Base-by-base conservation (phyloP, 352 stramenopile species). In the Phytopythium chamaehyphon region DNA sequence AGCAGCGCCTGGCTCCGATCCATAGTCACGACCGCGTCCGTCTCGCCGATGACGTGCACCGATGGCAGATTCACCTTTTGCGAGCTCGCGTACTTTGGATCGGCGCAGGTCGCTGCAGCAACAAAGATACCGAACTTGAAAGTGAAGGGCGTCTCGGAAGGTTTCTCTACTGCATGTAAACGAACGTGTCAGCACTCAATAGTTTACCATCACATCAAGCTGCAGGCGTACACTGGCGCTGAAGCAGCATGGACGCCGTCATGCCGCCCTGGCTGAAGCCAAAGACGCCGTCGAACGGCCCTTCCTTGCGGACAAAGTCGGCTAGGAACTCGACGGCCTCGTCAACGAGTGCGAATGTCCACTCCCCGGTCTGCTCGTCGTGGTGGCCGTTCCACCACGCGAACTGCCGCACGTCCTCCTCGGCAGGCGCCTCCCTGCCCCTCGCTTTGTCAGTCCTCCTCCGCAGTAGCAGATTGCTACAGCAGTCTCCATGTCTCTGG, bases 251-350 rank as follows among this genome's bases (percentile, higher is more conserved):
- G 0, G 73, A 81, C 0, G 83, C 75, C 50, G 90, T 79, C 24
- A 77, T 83, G 16, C 81, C 84, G 33, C 84, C 84, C 49, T 93
- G 83, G 55, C 82, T 93, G 55, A 95, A 95, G 28, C 84, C 84
- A 40, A 93, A 89, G 33, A 95, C 72, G 18, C 85, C 85, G 38
- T 93, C 74, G 47, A 95, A 95, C 10, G 85, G 85, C n/a, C 83
- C 83, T 35, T 93, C 77, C 16, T 74, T 80, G 24, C 67, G 69
- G 28, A 75, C 73, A 31, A 92, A 77, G 19, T 62, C 58, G 9
- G 62, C 71, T 6, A 95, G 48, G 54, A 89, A 93, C 4, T 79
- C 78, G 26, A 92, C 68, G 3, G 80, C 66, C 48, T 91, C 80
- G 8, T 83, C 61, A 37, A 93, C 70, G 1, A 69, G 60, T 11